A percentile compares a stretch with the other conserved stretches of the same genome.
These are phyloP conservation scores for Chaetomidium leptoderma DNA, from an alignment of 495 filamentous ascomycete genomes.

Conservation along the genomic window DNA sequence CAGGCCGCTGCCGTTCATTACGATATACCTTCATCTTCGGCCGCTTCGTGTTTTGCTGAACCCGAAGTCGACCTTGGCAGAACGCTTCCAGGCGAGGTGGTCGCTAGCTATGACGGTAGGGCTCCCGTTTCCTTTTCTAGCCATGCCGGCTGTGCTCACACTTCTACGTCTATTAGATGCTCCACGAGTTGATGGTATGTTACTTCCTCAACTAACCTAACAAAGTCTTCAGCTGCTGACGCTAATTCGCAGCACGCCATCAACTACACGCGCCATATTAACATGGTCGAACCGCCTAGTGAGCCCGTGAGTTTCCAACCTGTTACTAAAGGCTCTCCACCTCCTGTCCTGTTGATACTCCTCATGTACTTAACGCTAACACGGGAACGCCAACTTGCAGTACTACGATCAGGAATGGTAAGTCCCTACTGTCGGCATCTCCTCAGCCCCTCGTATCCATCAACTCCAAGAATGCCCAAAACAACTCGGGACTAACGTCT, in stretches of 20 bases:
- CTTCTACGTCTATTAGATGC: not conserved
- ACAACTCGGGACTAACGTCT: not conserved
- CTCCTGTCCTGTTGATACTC: not conserved
- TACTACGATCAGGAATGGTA: not conserved
- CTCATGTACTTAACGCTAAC: not conserved
- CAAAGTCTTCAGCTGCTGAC: not conserved
- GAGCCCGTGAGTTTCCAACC: conserved; percentile 1
- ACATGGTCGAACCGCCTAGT: not conserved
- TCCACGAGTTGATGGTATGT: conserved; percentile 9
- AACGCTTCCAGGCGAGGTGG: conserved; percentile 1
- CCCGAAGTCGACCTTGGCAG: conserved; percentile 7
- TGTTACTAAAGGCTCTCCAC: not conserved
- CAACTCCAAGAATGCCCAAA: not conserved
- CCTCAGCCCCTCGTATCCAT: no score
- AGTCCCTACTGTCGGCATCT: no score
- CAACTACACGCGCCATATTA: not conserved
- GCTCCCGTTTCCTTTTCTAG: no score
- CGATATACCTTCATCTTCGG: not conserved
- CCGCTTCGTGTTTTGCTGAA: conserved; percentile 8
- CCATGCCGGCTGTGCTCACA: no score
- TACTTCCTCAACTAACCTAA: not conserved
- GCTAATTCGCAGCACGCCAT: not conserved
- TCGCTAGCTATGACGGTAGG: conserved; percentile 1
- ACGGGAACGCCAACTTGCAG: not conserved
- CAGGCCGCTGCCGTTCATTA: not conserved